A percentile compares a stretch with the other conserved stretches of the same genome.
Conservation (phyloP, 2,329 filamentous ascomycete genomes). For the Sporothrix inflata region DNA sequence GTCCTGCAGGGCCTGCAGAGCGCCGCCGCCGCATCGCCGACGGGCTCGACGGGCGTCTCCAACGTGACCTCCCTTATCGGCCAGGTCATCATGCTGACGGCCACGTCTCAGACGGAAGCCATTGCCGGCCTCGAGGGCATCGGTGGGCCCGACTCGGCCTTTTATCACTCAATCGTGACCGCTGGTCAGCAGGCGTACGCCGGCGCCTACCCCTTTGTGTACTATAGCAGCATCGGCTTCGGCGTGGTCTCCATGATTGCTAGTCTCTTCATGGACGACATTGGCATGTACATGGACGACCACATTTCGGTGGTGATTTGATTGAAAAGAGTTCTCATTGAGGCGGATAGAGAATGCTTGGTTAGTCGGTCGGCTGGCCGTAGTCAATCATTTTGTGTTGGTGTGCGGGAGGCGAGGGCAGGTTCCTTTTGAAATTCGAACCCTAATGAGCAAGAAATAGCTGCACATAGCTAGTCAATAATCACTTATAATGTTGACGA, state of each 20-base stretch:
- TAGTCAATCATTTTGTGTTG: not conserved
- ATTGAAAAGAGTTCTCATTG: not conserved
- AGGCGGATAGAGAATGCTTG: not conserved
- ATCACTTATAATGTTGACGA: constrained; percentile 8
- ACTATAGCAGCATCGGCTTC: constrained; percentile 64
- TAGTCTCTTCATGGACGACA: constrained; percentile 61
- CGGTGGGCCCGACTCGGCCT: constrained; percentile 39
- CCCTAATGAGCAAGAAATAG: not conserved
- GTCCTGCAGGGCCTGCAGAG: constrained; percentile 45
- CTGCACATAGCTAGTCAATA: not conserved
- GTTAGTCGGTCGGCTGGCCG: not conserved
- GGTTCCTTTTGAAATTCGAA: not conserved
- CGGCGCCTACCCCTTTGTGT: constrained; percentile 63
- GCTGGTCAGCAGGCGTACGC: constrained; percentile 62
- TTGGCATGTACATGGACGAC: constrained; percentile 61
- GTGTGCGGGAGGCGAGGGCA: not conserved
- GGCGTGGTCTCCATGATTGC: constrained; percentile 60
- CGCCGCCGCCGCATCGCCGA: constrained; percentile 47
- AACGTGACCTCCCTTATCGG: constrained; percentile 27
- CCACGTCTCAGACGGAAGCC: constrained; percentile 53
- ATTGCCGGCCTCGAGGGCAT: constrained; percentile 57
- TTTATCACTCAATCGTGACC: constrained; percentile 50
- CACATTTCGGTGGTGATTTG: constrained; percentile 57
- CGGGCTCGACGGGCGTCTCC: constrained; percentile 1
- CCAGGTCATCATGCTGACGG: constrained; percentile 57